phyloP scores from a whole-genome alignment of 768 basidiomycete species.

The Collybiopsis confluens region DNA sequence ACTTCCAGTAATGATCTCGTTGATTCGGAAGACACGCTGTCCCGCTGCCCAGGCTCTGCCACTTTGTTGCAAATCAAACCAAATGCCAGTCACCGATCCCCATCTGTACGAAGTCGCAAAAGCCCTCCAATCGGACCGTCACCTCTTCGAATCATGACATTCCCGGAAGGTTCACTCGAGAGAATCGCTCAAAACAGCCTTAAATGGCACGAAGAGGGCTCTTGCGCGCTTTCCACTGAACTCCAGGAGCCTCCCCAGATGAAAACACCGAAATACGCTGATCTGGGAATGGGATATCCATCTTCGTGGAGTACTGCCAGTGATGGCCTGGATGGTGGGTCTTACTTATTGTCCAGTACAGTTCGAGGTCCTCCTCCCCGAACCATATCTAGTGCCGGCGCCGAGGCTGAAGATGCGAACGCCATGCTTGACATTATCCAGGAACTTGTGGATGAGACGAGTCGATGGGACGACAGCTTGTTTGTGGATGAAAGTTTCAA shows the following conservation, averaged over 20 bases:
- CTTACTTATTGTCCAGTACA: too few relatives aligned
- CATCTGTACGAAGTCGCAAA: conserved; percentile 23
- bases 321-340: not conserved
- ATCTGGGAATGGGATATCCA: conserved; percentile 17
- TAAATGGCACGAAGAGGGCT: too few relatives aligned
- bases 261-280: conserved; percentile 7
- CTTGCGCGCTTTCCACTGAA: too few relatives aligned
- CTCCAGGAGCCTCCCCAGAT: not conserved
- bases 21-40: conserved; percentile 5
- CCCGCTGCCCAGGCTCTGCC: conserved; percentile 10
- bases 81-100: conserved; percentile 13
- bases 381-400: not conserved
- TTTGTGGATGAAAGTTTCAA: conserved; percentile 47
- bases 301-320: conserved; percentile 1
- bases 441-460: conserved; percentile 47
- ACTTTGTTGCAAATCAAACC: conserved; percentile 7
- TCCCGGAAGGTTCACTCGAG: conserved; percentile 27
- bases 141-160: conserved; percentile 40
- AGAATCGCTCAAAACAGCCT: too few relatives aligned
- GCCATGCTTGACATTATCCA: conserved; percentile 38
- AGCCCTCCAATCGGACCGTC: conserved; percentile 42
- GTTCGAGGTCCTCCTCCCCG: too few relatives aligned
- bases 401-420: conserved; percentile 17
- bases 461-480: conserved; percentile 45
- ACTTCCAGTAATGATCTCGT: not conserved